Percentiles rank a stretch among this genome's conserved stretches.
Evolutionary conservation across 73 alveolate species (phyloP).

Genomic region (Paramecium caudatum): DNA sequence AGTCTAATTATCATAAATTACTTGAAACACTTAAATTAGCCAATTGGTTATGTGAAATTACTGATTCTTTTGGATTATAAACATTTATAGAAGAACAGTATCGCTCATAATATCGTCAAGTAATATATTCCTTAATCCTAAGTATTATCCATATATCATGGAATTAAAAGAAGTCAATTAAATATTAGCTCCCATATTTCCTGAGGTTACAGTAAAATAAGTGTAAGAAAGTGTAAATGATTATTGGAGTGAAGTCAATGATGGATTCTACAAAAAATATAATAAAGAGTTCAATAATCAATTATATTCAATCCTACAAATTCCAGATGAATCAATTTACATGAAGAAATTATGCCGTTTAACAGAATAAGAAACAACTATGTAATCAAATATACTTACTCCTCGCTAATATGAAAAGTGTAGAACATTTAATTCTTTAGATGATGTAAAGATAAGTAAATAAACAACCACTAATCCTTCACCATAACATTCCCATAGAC

Average conservation of each 20-base stretch:
- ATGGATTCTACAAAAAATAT: background rate
- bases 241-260: background rate
- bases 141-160: background rate
- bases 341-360: background rate
- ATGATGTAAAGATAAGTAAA: slow-evolving; percentile 9
- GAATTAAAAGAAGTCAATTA: background rate
- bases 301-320: background rate
- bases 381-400: background rate
- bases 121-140: background rate
- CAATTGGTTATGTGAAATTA: background rate
- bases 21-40: slow-evolving; percentile 12
- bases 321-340: background rate
- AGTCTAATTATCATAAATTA: background rate
- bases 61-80: background rate
- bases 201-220: background rate
- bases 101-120: background rate
- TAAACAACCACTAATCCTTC: slow-evolving; percentile 17
- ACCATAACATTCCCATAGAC: slow-evolving; percentile 30
- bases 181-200: background rate
- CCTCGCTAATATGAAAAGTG: slow-evolving; percentile 31
- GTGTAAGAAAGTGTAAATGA: background rate
- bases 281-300: background rate
- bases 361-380: slow-evolving; percentile 25
- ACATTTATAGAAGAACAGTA: slow-evolving; percentile 9
- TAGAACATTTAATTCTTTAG: background rate